These are phyloP conservation scores for Termitomyces bulborhizus DNA, from an alignment of 768 basidiomycete species.

Conservation along the genomic window DNA sequence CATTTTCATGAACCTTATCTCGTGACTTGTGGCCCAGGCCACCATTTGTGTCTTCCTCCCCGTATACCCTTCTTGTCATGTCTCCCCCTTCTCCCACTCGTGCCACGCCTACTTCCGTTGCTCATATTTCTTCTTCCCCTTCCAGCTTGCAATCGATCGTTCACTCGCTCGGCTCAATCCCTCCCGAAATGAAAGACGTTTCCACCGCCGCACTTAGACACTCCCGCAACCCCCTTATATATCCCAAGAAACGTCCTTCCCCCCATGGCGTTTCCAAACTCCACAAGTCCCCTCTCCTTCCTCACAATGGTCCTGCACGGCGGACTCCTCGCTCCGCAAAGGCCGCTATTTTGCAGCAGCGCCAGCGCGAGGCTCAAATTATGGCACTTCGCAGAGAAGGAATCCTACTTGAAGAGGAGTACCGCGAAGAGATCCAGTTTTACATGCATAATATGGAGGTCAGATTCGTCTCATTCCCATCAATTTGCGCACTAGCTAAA, in stretches of 20 bases:
- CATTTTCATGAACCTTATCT: constrained; percentile 11
- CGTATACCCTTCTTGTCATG: constrained; percentile 16
- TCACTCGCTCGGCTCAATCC: constrained; percentile 34
- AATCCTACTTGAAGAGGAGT: constrained; percentile 89
- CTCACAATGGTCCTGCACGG: constrained; percentile 42
- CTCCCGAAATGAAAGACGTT: constrained; percentile 73
- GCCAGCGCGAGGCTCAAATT: constrained; percentile 65
- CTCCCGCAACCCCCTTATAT: constrained; percentile 58
- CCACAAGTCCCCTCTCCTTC: constrained; percentile 51
- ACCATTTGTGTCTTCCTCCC: constrained; percentile 1
- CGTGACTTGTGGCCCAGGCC: constrained; percentile 1
- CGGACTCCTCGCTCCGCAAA: constrained; percentile 66
- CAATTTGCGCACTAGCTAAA: constrained; percentile 13
- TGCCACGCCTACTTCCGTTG: constrained; percentile 13
- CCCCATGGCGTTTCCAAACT: constrained; percentile 71
- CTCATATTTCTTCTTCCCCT: constrained; percentile 18
- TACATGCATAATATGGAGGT: constrained; percentile 99
- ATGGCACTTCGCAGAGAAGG: constrained; percentile 65
- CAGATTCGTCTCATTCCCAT: constrained; percentile 24
- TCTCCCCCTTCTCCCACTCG: constrained; percentile 21
- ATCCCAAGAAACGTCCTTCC: constrained; percentile 83
- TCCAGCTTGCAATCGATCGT: constrained; percentile 39
- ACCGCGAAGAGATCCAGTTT: constrained; percentile 83
- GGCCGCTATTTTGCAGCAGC: constrained; percentile 52
- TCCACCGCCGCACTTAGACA: constrained; percentile 51